Conservation (phyloP, 345 rosid species). For the Camelina neglecta region DNA sequence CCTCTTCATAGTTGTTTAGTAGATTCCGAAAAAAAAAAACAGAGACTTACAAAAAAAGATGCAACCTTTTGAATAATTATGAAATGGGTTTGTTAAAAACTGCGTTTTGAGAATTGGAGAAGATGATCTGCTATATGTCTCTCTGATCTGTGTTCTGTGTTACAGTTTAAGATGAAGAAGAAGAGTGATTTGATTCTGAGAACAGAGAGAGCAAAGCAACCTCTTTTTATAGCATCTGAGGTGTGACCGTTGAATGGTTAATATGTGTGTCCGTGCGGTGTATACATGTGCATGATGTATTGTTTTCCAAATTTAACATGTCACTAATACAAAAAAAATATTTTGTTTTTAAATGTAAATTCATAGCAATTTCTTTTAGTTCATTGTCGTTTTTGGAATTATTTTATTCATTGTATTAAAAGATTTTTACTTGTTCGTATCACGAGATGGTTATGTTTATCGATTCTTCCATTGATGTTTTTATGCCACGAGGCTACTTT, state of each 20-base stretch:
- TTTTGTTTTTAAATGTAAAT: not conserved
- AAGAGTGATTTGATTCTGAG: constrained; percentile 34
- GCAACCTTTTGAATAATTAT: constrained; percentile 16
- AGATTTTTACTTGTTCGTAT: constrained; percentile 13
- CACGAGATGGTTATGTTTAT: constrained; percentile 33
- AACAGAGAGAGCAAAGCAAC: constrained; percentile 29
- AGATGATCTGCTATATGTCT: constrained; percentile 2
- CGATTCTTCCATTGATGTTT: not conserved
- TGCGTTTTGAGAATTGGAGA: not conserved
- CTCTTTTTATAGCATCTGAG: constrained; percentile 40
- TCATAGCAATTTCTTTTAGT: not conserved
- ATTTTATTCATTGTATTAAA: not conserved
- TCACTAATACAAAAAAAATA: constrained; percentile 3
- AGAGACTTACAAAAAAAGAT: constrained; percentile 25
- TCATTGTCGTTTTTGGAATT: not conserved
- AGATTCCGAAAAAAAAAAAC: constrained; percentile 18
- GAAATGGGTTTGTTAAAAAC: constrained; percentile 23
- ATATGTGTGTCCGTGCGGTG: constrained; percentile 31
- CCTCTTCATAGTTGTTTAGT: constrained; percentile 47
- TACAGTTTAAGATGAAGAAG: constrained; percentile 37
- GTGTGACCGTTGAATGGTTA: constrained; percentile 42
- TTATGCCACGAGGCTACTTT: constrained; percentile 36
- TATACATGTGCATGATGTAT: constrained; percentile 39
- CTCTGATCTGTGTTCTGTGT: not conserved
- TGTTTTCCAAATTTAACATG: constrained; percentile 44